A percentile compares a stretch with the other conserved stretches of the same genome.
phyloP scores from a whole-genome alignment of 1,284 basidiomycete genomes.

The Cutaneotrichosporon cavernicola region DNA sequence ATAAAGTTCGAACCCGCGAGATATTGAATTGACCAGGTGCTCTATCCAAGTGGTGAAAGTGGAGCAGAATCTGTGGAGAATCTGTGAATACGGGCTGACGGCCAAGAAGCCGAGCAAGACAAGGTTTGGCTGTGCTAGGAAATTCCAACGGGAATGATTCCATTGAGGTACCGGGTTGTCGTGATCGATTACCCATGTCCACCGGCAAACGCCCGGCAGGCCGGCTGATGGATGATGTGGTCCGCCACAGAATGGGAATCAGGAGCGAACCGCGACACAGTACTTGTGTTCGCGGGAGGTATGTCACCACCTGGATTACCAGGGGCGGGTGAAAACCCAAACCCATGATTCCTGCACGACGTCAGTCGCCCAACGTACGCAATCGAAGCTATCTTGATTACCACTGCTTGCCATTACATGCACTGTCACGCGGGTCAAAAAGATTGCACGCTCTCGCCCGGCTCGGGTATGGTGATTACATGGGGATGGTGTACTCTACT shows the following conservation, averaged over 20 bases:
- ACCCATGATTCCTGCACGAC: not conserved
- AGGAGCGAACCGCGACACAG: not conserved
- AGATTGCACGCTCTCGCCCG: not conserved
- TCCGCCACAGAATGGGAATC: not conserved
- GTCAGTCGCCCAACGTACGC: not conserved
- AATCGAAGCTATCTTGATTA: too few relatives aligned
- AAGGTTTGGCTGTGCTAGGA: not conserved
- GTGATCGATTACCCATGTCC: not conserved
- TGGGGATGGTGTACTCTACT: slow-evolving; percentile 31
- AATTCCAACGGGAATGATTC: not conserved
- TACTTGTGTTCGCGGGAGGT: not conserved
- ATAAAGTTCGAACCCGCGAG: too few relatives aligned
- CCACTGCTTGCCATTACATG: too few relatives aligned
- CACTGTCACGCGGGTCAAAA: too few relatives aligned
- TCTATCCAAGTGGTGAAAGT: too few relatives aligned
- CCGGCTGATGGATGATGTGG: not conserved
- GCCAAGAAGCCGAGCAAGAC: too few relatives aligned
- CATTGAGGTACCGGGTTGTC: not conserved
- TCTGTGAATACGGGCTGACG: too few relatives aligned
- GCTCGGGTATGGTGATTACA: too few relatives aligned
- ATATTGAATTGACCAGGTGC: too few relatives aligned
- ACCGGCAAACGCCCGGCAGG: not conserved
- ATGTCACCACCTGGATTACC: not conserved
- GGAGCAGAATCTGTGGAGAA: too few relatives aligned
- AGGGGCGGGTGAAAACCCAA: too few relatives aligned